Evolutionary conservation across 768 basidiomycete species (phyloP).

Genomic region (Clitopilus hobsonii): DNA sequence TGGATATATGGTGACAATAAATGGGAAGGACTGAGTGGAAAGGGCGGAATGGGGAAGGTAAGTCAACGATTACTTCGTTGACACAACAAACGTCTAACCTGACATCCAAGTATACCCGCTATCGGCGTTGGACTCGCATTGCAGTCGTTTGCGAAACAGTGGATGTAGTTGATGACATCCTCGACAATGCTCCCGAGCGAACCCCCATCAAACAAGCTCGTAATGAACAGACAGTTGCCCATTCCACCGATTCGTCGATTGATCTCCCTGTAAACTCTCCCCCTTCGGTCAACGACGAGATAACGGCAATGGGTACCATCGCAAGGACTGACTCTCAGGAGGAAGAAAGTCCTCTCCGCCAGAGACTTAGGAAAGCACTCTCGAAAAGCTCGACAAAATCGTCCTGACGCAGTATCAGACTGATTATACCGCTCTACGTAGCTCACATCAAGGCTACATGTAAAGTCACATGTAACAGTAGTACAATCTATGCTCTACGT

Average conservation of each 20-base stretch:
- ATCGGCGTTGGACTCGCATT: conserved; percentile 81
- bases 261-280: not conserved
- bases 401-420: not conserved
- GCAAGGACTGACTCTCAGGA: conserved; percentile 6
- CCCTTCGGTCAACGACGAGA: conserved; percentile 4
- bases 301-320: conserved; percentile 10
- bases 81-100: not conserved
- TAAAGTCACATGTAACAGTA: too few species aligned
- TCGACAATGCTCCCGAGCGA: not conserved
- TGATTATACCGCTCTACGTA: not conserved
- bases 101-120: conserved; percentile 71
- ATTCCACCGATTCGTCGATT: conserved; percentile 1
- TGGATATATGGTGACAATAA: conserved; percentile 97
- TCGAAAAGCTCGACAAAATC: conserved; percentile 14
- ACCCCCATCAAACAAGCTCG: not conserved
- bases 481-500: too few species aligned
- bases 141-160: conserved; percentile 73
- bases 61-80: conserved; percentile 7
- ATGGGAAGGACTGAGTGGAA: conserved; percentile 75
- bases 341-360: conserved; percentile 19
- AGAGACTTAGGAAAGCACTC: conserved; percentile 22
- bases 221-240: not conserved
- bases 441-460: too few species aligned
- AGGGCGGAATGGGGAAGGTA: conserved; percentile 85
- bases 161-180: conserved; percentile 39